Conservation (phyloP, 345 rosid species). For the Mangifera indica region DNA sequence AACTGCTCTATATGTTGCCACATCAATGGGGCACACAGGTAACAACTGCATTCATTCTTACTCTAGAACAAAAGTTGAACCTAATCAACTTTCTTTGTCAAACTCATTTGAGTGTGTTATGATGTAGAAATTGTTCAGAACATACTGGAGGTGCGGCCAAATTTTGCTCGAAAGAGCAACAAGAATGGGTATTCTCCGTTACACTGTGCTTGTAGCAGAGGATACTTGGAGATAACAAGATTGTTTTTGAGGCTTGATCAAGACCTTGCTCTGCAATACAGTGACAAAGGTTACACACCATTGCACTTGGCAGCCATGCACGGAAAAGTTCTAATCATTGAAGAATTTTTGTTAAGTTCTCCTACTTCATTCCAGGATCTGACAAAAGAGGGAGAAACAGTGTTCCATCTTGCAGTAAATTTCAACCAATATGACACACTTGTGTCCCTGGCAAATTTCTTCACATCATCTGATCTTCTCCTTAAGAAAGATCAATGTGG, state of each 20-base stretch:
- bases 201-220: constrained; percentile 23
- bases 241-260: constrained; percentile 15
- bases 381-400: constrained; percentile 18
- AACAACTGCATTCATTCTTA: background rate
- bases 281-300: constrained; percentile 21
- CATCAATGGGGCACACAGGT: constrained; percentile 9
- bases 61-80: background rate
- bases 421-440: constrained; percentile 11
- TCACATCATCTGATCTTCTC: constrained; percentile 4
- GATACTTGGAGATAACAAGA: constrained; percentile 18
- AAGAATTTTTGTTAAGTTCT: constrained; percentile 3
- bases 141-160: constrained; percentile 6
- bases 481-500: constrained; percentile 25
- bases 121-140: constrained; percentile 19
- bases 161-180: constrained; percentile 8
- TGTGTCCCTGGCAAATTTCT: background rate
- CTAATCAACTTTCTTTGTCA: background rate
- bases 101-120: background rate
- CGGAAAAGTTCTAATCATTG: constrained; percentile 16
- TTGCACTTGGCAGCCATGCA: constrained; percentile 27
- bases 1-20: background rate
- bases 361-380: constrained; percentile 11
- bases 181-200: constrained; percentile 12
- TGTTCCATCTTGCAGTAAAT: constrained; percentile 27
- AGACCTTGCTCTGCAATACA: constrained; percentile 16